Percentiles rank a stretch among this genome's conserved stretches.
These are phyloP conservation scores for Litsea cubeba DNA, from an alignment of 164 flowering plant genomes.

Conservation along the genomic window DNA sequence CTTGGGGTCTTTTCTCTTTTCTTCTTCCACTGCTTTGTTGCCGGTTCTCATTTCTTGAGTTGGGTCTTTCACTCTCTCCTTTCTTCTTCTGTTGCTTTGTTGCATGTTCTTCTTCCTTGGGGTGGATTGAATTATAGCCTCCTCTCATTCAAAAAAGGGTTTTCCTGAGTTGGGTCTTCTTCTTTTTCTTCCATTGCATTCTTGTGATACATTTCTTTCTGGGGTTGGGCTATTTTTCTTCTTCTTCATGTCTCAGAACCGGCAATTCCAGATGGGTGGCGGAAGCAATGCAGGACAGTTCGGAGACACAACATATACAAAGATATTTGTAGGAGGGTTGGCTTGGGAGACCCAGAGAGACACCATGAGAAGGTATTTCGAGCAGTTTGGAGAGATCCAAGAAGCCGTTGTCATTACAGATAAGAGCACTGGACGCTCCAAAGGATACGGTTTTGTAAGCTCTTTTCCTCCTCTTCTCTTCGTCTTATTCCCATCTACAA, in stretches of 20 bases:
- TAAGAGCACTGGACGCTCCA: constrained; percentile 60
- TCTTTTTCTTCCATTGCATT: not conserved
- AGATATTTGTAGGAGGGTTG: constrained; percentile 67
- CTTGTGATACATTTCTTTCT: not conserved
- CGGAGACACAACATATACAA: constrained; percentile 54
- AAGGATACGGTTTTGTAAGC: constrained; percentile 70
- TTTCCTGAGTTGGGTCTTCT: not conserved
- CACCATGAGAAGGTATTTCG: constrained; percentile 58
- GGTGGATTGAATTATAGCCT: too few relatives aligned
- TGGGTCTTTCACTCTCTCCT: not conserved
- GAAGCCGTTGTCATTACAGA: constrained; percentile 69
- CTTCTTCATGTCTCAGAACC: constrained; percentile 43
- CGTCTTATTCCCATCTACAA: not conserved
- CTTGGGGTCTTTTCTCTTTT: not conserved
- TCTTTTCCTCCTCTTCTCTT: not conserved
- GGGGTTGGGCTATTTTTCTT: not conserved
- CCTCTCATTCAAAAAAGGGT: too few relatives aligned
- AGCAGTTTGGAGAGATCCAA: constrained; percentile 65
- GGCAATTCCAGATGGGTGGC: constrained; percentile 46
- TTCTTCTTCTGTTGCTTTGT: not conserved
- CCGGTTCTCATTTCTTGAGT: too few relatives aligned
- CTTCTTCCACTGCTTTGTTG: too few relatives aligned
- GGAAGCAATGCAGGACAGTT: constrained; percentile 29
- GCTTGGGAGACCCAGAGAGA: constrained; percentile 74
- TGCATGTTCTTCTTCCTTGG: not conserved